Conservation (phyloP, 441 rosid genomes). For the Syzygium syzygioides region DNA sequence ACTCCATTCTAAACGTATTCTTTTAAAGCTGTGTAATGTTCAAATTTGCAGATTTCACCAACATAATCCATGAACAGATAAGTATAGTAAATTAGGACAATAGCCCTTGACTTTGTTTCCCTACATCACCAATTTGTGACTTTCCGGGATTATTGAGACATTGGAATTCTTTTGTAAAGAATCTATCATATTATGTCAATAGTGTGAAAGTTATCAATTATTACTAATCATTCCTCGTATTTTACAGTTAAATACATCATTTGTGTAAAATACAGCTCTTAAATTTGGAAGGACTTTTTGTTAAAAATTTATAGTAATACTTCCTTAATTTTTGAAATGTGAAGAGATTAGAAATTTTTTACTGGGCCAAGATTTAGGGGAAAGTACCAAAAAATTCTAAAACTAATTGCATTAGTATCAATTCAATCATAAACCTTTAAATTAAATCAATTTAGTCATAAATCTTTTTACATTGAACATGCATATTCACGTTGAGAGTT, state of each 20-base stretch:
- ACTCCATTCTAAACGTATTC: no score
- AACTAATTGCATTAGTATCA: no score
- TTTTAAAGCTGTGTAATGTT: no score
- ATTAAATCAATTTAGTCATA: no score
- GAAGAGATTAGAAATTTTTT: not conserved
- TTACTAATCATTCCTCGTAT: no score
- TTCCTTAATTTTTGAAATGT: no score
- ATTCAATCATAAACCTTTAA: no score
- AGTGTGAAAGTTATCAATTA: not conserved
- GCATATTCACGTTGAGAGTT: not conserved
- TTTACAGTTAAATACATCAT: not conserved
- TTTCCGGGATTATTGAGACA: not conserved
- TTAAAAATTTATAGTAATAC: not conserved
- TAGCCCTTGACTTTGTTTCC: not conserved
- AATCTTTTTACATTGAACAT: no score
- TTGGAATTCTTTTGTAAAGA: not conserved
- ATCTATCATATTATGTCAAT: not conserved
- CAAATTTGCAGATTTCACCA: no score
- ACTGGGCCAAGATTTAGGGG: not conserved
- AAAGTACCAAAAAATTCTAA: no score
- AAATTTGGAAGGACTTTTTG: not conserved
- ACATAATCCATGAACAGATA: no score
- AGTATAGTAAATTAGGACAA: not conserved
- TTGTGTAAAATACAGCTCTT: not conserved
- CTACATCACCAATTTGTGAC: no score